Evolutionary conservation across 768 basidiomycete species (phyloP), one percentile per base, ranked within the genome.

Genomic region (Austroboletus eburneus): DNA sequence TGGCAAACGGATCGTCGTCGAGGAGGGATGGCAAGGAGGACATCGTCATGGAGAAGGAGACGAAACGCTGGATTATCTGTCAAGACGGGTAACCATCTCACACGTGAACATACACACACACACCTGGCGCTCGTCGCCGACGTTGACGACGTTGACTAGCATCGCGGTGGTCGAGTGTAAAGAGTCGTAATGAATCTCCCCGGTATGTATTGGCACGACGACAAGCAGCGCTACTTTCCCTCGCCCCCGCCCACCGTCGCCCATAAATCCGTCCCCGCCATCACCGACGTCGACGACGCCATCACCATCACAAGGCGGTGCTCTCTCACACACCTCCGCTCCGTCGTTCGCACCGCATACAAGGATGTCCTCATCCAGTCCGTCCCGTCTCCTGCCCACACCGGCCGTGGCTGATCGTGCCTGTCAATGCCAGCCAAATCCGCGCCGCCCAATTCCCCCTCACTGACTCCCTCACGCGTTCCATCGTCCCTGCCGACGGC

Each of bases 1-100:
- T 79, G 18, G 86, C 86, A 55, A 88, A 88, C 2, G 86, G 86
- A 56, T 88, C 86, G 42, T 83, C 80, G 55, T 87, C 85, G 21
- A 85, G 68, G 17, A 86, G 43, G 10, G 55, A 54, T 16, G 50
- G 39, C 17, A 9, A 36, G 16, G 24, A 22, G 41, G 32, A 33
- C 32, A 17, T 35, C 17, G 34, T 17, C 34, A 35, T 35, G 16
- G 34, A n/a, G 16, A 35, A 17, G 2, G 16, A 35, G 34, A 35
- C 7, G 13, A 18, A 17, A 35, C 6, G 34, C 3, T 18, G 16
- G n/a, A 17, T 35, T 17, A 32, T 9, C 5, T 35, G 34, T 18
- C 17, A 18, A 18, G 17, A 7, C 16, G 9, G 32, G 32, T 33
- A 33, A 33, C 32, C n/a, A n/a, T n/a, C n/a, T n/a, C 32, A 33